These are phyloP conservation scores for Fagopyrum esculentum DNA, from an alignment of 148 eudicot genomes.

Conservation along the genomic window DNA sequence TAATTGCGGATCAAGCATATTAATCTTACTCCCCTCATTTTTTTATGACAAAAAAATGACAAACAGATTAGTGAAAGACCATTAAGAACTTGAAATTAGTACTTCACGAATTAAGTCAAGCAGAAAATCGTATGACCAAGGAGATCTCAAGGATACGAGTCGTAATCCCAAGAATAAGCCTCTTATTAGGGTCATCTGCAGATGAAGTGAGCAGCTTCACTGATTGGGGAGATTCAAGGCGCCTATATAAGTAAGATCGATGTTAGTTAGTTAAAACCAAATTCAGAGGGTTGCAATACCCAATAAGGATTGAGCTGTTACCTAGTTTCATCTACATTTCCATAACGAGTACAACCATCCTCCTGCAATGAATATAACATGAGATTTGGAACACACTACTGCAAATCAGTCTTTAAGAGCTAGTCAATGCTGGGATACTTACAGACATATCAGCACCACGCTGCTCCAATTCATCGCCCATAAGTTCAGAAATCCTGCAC, in stretches of 20 bases:
- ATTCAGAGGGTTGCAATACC: not conserved
- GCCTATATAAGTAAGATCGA: conserved; percentile 30
- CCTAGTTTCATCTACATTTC: conserved; percentile 38
- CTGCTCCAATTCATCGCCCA: conserved; percentile 61
- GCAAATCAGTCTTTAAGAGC: conserved; percentile 13
- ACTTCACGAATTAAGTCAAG: not conserved
- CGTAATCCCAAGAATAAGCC: conserved; percentile 45
- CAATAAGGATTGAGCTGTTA: conserved; percentile 16
- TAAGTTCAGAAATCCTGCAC: conserved; percentile 75
- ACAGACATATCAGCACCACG: conserved; percentile 40
- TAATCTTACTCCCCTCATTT: not conserved
- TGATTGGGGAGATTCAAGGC: conserved; percentile 47
- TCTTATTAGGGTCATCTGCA: conserved; percentile 71
- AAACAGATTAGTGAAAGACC: not conserved
- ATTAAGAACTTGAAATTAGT: not conserved
- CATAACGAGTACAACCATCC: conserved; percentile 25
- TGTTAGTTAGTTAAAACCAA: conserved; percentile 1
- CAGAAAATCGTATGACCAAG: not conserved
- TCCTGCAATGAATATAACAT: conserved; percentile 34
- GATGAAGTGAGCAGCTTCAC: conserved; percentile 67
- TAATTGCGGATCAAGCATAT: not conserved
- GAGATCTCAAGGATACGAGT: conserved; percentile 63
- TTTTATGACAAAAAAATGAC: not conserved
- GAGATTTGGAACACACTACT: conserved; percentile 10
- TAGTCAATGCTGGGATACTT: conserved; percentile 25